Evolutionary conservation across 2,329 filamentous ascomycete genomes (phyloP), one percentile per base, ranked within the genome.

Genomic region (Calonectria honghensis): DNA sequence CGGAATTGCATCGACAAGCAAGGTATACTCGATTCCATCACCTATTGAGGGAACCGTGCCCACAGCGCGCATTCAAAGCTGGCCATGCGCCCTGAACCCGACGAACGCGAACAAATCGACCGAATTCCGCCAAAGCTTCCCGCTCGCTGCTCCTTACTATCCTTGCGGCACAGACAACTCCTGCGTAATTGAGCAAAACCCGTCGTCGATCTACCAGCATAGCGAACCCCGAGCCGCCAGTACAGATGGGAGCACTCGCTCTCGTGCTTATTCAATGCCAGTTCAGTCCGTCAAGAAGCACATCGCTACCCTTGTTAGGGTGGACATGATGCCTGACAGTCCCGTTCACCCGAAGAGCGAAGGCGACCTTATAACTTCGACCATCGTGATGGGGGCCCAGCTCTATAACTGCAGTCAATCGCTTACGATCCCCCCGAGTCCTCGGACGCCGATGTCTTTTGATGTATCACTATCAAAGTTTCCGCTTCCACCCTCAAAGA

Each of bases 391-490:
- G 13, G 35, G 24, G 32, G 32, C 57, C 6, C 35, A 41, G 24
- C 27, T 27, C 24, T 41, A 39, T 6, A 63, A 20, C 24, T 41
- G 57, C 35, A 27, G 35, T 7, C 57, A 39, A 29, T 41, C 57
- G 10, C 24, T 39, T 4, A 41, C 14, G 0, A 63, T 63, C 24
- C 57, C 57, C 7, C 57, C 57, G 16, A 63, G 57, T 27, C 57
- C 57, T 63, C 57, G 37, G 9, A 63, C 57, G 16, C 57, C 57
- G 10, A 16, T 63, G 5, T 63, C 57, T 10, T 63, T 63, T 39
- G 57, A 63, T 63, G 35, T 63, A 41, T 63, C 57, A 41, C 57
- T 63, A 63, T 63, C 57, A 29, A 63, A 63, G 37, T 63, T 63
- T 10, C 57, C 57, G 20, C 57, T 63, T 20, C 57, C 57, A 20